Percentiles rank a stretch among this genome's conserved stretches.
These are phyloP conservation scores for Camelina sativa DNA, from an alignment of 345 rosid genomes.

Conservation along the genomic window DNA sequence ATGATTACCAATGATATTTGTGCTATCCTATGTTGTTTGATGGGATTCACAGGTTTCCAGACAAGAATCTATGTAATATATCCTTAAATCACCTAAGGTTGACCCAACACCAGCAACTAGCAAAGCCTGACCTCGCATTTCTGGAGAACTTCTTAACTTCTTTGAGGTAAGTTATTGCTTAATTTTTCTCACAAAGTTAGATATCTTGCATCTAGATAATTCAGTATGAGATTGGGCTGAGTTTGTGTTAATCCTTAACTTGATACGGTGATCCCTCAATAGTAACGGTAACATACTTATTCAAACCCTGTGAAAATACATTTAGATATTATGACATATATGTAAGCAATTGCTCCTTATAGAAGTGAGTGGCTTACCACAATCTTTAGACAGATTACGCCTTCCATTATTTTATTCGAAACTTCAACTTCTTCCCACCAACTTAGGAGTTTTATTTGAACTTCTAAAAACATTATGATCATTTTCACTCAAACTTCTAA, in stretches of 20 bases:
- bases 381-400: slow-evolving; percentile 41
- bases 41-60: background rate
- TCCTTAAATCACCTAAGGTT: background rate
- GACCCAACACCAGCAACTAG: slow-evolving; percentile 2
- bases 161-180: background rate
- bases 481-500: background rate
- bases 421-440: slow-evolving; percentile 30
- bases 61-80: slow-evolving; percentile 9
- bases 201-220: background rate
- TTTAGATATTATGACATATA: background rate
- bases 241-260: background rate
- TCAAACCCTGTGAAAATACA: background rate
- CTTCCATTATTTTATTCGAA: slow-evolving; percentile 34
- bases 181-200: background rate
- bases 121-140: background rate
- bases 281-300: slow-evolving; percentile 20
- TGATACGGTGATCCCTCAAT: background rate
- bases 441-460: slow-evolving; percentile 21
- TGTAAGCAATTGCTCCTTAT: slow-evolving; percentile 23
- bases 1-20: background rate
- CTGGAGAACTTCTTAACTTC: background rate
- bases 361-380: slow-evolving; percentile 41
- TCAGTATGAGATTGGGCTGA: background rate
- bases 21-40: slow-evolving; percentile 15
- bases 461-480: too few relatives aligned